Conservation (phyloP, 345 rosid species). For the Sonneratia alba region DNA sequence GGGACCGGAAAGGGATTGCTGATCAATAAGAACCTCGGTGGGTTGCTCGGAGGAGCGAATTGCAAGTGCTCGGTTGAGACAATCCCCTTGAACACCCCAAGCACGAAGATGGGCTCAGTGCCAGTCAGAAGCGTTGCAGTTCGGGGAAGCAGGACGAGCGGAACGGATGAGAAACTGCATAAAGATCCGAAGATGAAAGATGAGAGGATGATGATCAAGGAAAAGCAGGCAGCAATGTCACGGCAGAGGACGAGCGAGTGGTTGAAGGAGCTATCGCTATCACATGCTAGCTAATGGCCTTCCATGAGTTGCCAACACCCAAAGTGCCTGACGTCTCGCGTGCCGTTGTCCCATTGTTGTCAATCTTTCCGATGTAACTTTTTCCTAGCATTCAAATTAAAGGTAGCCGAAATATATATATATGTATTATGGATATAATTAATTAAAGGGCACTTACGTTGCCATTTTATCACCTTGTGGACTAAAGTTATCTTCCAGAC, state of each 20-base stretch:
- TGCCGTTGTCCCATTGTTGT: background rate
- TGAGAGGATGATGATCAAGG: slow-evolving; percentile 10
- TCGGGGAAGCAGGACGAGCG: background rate
- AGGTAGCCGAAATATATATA: background rate
- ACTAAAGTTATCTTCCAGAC: background rate
- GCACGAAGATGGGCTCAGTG: slow-evolving; percentile 13
- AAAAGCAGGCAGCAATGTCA: slow-evolving; percentile 41
- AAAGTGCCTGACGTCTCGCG: background rate
- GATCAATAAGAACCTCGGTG: slow-evolving; percentile 21
- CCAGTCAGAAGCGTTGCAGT: background rate
- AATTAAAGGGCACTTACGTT: no score
- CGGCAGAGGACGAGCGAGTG: slow-evolving; percentile 76
- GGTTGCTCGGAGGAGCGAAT: slow-evolving; percentile 35
- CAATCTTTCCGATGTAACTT: background rate
- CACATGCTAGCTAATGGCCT: background rate
- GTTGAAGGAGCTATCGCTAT: slow-evolving; percentile 62
- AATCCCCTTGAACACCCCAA: slow-evolving; percentile 19
- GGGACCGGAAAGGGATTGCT: slow-evolving; percentile 16
- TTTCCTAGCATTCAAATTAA: slow-evolving; percentile 4
- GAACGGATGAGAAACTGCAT: background rate
- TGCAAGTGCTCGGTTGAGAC: slow-evolving; percentile 69
- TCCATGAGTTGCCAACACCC: background rate
- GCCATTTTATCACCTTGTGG: background rate
- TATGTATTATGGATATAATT: background rate
- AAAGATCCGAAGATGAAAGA: background rate